phyloP scores from a whole-genome alignment of 768 basidiomycete species.

The Boletus vermiculosoides region DNA sequence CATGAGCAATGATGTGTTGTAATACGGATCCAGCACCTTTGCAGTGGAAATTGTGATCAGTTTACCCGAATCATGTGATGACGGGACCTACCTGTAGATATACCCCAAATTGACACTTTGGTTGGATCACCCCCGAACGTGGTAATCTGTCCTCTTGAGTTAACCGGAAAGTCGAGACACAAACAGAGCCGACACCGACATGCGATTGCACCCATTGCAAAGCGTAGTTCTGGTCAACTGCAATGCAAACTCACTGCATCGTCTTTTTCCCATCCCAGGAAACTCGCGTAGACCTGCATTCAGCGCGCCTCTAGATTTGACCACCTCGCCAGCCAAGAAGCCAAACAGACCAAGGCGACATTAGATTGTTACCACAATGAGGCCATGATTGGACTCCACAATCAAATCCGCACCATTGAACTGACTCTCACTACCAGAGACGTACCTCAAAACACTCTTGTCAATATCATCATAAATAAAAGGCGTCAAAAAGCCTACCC shows the following conservation, averaged over 20 bases:
- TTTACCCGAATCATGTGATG: not conserved
- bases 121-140: slow-evolving; percentile 2
- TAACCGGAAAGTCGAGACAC: not conserved
- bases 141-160: not conserved
- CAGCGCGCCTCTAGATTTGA: not conserved
- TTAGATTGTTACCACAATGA: slow-evolving; percentile 10
- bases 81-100: slow-evolving; percentile 4
- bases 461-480: not conserved
- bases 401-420: slow-evolving; percentile 9
- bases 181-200: not conserved
- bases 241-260: not conserved
- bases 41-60: not conserved
- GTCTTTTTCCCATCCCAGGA: not conserved
- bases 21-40: slow-evolving; percentile 9
- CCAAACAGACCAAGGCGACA: slow-evolving; percentile 11
- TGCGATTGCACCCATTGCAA: slow-evolving; percentile 6
- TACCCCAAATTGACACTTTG: slow-evolving; percentile 2
- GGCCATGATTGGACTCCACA: not conserved
- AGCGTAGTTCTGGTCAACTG: slow-evolving; percentile 8
- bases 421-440: not conserved
- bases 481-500: not conserved
- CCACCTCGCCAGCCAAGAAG: slow-evolving; percentile 1
- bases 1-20: slow-evolving; percentile 7
- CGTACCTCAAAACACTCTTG: not conserved
- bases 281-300: slow-evolving; percentile 11